Evolutionary conservation across 805 yeast species (phyloP).

Genomic region (Candida germanica): DNA sequence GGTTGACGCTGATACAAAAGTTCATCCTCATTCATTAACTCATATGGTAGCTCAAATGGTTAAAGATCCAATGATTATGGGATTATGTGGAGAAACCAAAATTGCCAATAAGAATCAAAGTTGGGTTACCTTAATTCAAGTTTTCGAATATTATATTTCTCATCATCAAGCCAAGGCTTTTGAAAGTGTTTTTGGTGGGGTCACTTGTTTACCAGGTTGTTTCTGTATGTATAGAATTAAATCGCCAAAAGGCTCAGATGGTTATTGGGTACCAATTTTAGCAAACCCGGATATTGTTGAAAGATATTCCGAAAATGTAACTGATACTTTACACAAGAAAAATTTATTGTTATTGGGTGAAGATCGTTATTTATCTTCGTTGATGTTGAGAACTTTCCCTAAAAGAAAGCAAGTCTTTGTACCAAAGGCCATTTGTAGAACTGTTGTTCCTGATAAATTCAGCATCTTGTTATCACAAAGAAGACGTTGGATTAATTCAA

Average conservation of each 20-base stretch:
- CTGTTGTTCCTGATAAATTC: constrained; percentile 83
- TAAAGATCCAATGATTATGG: constrained; percentile 83
- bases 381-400: constrained; percentile 87
- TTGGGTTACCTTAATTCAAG: constrained; percentile 93
- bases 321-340: constrained; percentile 81
- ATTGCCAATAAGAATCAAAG: constrained; percentile 77
- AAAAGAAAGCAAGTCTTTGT: constrained; percentile 83
- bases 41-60: constrained; percentile 92
- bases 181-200: constrained; percentile 93
- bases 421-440: constrained; percentile 89
- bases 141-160: constrained; percentile 87
- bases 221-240: constrained; percentile 90
- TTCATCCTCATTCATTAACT: constrained; percentile 80
- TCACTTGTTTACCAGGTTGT: constrained; percentile 94
- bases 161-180: constrained; percentile 94
- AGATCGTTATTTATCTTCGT: constrained; percentile 79
- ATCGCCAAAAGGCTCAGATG: constrained; percentile 70
- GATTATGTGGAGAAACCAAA: constrained; percentile 92
- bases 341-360: constrained; percentile 84
- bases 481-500: constrained; percentile 95
- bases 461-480: constrained; percentile 82
- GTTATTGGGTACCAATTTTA: constrained; percentile 88
- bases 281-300: constrained; percentile 94
- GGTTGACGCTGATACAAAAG: constrained; percentile 95
- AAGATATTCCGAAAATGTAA: constrained; percentile 81